A percentile compares a stretch with the other conserved stretches of the same genome.
phyloP scores from a whole-genome alignment of 78 protist genomes.

The Cyanophora paradoxa region DNA sequence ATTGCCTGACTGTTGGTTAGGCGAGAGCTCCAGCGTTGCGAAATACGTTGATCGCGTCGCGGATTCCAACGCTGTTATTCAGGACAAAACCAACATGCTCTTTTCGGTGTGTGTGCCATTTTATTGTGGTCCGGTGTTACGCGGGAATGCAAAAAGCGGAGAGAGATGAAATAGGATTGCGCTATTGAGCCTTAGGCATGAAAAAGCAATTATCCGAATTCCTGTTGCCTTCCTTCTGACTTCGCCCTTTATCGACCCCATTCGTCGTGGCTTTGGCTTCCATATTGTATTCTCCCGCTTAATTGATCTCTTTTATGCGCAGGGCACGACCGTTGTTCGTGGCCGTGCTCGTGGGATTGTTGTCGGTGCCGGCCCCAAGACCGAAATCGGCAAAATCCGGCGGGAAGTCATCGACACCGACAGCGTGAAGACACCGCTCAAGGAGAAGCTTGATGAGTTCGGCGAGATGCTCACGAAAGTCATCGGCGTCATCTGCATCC shows the following conservation, averaged over 20 bases:
- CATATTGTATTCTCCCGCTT: too few relatives aligned
- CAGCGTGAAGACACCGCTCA: conserved; percentile 63
- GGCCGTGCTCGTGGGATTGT: conserved; percentile 60
- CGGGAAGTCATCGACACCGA: conserved; percentile 13
- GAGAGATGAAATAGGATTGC: too few relatives aligned
- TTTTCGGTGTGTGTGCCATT: conserved; percentile 9
- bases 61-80: not conserved
- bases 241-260: too few relatives aligned
- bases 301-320: not conserved
- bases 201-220: too few relatives aligned
- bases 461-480: conserved; percentile 52
- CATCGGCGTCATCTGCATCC: conserved; percentile 27
- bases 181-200: too few relatives aligned
- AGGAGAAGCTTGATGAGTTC: conserved; percentile 67
- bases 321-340: conserved; percentile 42
- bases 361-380: conserved; percentile 38
- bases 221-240: too few relatives aligned
- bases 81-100: conserved; percentile 12
- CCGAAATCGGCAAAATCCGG: conserved; percentile 67
- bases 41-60: not conserved
- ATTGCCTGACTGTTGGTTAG: not conserved
- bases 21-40: conserved; percentile 15
- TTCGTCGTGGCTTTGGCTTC: too few relatives aligned
- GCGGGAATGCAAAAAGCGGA: too few relatives aligned
- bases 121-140: too few relatives aligned